Evolutionary conservation across 1,284 basidiomycete genomes (phyloP).

Genomic region (Kwoniella shivajii): DNA sequence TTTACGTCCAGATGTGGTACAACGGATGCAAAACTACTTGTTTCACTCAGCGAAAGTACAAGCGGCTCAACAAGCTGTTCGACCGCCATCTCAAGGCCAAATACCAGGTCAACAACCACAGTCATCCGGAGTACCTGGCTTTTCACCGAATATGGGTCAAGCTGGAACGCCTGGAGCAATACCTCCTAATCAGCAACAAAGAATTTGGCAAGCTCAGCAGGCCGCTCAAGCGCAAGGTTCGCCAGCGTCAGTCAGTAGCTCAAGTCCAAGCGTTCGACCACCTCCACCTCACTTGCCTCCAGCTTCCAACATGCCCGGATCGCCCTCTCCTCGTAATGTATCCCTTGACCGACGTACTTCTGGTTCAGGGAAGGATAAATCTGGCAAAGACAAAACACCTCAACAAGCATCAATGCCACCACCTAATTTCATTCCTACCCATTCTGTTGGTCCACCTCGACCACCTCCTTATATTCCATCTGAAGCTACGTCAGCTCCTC

Average conservation of each 20-base stretch:
- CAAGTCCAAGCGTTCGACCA: slow-evolving; percentile 24
- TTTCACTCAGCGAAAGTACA: slow-evolving; percentile 18
- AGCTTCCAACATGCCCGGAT: slow-evolving; percentile 12
- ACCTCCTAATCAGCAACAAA: slow-evolving; percentile 19
- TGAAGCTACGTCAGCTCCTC: slow-evolving; percentile 37
- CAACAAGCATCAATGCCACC: slow-evolving; percentile 39
- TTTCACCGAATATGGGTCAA: slow-evolving; percentile 8
- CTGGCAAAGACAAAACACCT: slow-evolving; percentile 8
- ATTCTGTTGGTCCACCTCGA: slow-evolving; percentile 8
- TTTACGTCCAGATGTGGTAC: slow-evolving; percentile 36
- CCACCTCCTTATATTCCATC: slow-evolving; percentile 20
- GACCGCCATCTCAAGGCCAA: slow-evolving; percentile 14
- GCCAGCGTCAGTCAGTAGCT: slow-evolving; percentile 8
- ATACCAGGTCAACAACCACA: slow-evolving; percentile 12
- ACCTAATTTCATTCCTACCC: slow-evolving; percentile 41
- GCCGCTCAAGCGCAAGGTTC: slow-evolving; percentile 12
- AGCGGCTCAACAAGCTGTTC: slow-evolving; percentile 5
- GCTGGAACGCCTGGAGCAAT: slow-evolving; percentile 7
- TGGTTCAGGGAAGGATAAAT: not conserved
- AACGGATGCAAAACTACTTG: slow-evolving; percentile 43
- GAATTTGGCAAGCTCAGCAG: slow-evolving; percentile 13
- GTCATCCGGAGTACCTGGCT: slow-evolving; percentile 19
- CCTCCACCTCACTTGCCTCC: slow-evolving; percentile 30
- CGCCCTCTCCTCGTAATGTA: slow-evolving; percentile 4
- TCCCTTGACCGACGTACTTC: not conserved